phyloP scores from a whole-genome alignment of 2,329 filamentous ascomycete species.

The Tolypocladium guangdongense region DNA sequence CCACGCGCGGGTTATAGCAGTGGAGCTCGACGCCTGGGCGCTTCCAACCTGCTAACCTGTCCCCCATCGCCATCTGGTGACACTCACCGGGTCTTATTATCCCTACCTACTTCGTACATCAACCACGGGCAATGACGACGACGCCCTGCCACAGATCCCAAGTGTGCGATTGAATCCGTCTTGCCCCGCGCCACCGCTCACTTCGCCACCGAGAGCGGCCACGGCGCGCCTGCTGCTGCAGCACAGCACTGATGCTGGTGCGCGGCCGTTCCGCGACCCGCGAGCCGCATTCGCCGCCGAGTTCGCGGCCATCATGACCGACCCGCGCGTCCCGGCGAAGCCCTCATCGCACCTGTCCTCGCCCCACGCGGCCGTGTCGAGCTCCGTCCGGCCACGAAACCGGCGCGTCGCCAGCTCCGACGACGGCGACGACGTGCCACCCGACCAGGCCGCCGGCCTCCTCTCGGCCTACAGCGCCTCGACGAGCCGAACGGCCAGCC shows the following conservation, averaged over 20 bases:
- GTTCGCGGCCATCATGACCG: slow-evolving; percentile 25
- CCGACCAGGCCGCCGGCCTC: slow-evolving; percentile 10
- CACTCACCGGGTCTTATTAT: no score
- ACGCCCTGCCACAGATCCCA: background rate
- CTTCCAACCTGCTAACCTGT: no score
- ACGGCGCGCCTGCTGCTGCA: background rate
- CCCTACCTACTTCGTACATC: background rate
- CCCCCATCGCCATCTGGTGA: background rate
- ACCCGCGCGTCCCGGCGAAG: slow-evolving; percentile 17
- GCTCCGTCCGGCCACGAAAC: slow-evolving; percentile 37
- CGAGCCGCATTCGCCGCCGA: slow-evolving; percentile 20
- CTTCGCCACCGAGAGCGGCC: background rate
- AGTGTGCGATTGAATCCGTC: background rate
- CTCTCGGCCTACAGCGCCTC: slow-evolving; percentile 22
- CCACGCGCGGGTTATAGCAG: background rate
- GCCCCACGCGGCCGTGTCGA: slow-evolving; percentile 28
- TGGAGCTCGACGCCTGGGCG: background rate
- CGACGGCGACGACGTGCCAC: slow-evolving; percentile 13
- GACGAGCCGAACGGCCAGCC: slow-evolving; percentile 34
- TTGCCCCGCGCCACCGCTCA: background rate
- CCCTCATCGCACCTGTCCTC: slow-evolving; percentile 29
- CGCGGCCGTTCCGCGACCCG: slow-evolving; percentile 10
- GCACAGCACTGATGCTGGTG: slow-evolving; percentile 20
- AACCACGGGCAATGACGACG: background rate
- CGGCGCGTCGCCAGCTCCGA: slow-evolving; percentile 29